These are phyloP conservation scores for Aspergillus sclerotiicarbonarius DNA, from an alignment of 495 filamentous ascomycete species.

Conservation along the genomic window DNA sequence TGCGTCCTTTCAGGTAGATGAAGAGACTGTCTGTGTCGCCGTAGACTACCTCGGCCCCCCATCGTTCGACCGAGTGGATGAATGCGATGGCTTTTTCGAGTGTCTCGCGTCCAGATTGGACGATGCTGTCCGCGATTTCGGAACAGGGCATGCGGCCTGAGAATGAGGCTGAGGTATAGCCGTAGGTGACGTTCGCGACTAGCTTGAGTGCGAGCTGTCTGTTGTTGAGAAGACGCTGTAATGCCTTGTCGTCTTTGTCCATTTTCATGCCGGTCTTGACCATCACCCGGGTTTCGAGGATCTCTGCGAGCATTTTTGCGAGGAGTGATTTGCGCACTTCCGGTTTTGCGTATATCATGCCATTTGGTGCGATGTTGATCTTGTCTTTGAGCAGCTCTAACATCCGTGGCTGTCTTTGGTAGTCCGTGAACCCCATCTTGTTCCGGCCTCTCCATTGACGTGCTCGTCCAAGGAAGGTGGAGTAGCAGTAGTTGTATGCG, in stretches of 20 bases:
- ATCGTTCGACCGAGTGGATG: slow-evolving; percentile 81
- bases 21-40: slow-evolving; percentile 98
- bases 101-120: slow-evolving; percentile 91
- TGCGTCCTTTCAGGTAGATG: slow-evolving; percentile 83
- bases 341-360: slow-evolving; percentile 89
- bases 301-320: slow-evolving; percentile 95
- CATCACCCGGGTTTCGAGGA: slow-evolving; percentile 96
- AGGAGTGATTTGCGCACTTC: slow-evolving; percentile 85
- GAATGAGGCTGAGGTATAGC: slow-evolving; percentile 93
- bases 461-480: slow-evolving; percentile 87
- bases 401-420: slow-evolving; percentile 68
- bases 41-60: slow-evolving; percentile 96
- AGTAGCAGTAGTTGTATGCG: slow-evolving; percentile 99
- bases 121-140: slow-evolving; percentile 97
- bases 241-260: slow-evolving; percentile 82
- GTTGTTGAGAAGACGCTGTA: slow-evolving; percentile 90
- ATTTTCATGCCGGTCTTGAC: slow-evolving; percentile 96
- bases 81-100: slow-evolving; percentile 90
- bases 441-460: slow-evolving; percentile 82
- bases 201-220: slow-evolving; percentile 94
- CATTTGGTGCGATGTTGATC: slow-evolving; percentile 93
- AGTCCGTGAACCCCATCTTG: slow-evolving; percentile 93
- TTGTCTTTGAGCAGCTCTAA: slow-evolving; percentile 78
- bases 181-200: slow-evolving; percentile 97
- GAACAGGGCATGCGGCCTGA: slow-evolving; percentile 96